phyloP scores from a whole-genome alignment of 2,329 filamentous ascomycete genomes.

The Fusarium decemcellulare region DNA sequence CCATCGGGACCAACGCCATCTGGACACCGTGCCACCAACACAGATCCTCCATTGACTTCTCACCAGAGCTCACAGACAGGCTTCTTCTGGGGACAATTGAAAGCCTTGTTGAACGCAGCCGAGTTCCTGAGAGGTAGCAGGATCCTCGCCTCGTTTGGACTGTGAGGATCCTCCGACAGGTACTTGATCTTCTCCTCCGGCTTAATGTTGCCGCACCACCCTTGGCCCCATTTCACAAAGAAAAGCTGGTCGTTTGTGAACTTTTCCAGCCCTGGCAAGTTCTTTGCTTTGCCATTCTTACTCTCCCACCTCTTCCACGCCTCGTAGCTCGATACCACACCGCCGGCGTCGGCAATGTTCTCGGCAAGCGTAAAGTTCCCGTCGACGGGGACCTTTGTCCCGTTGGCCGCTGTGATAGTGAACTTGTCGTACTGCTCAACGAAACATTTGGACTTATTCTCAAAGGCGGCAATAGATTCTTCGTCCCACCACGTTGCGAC shows the following conservation, averaged over 20 bases:
- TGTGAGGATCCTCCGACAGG: constrained; percentile 74
- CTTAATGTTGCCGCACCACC: constrained; percentile 78
- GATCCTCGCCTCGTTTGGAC: constrained; percentile 52
- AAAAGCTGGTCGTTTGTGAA: not conserved
- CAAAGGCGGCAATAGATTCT: constrained; percentile 69
- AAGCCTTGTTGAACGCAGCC: not conserved
- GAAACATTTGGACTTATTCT: constrained; percentile 74
- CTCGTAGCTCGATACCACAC: not conserved
- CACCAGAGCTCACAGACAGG: not conserved
- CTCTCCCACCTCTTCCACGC: not conserved
- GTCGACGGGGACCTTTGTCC: constrained; percentile 71
- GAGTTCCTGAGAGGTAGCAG: not conserved
- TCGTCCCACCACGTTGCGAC: constrained; percentile 78
- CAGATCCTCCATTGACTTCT: too few relatives aligned
- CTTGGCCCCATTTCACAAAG: not conserved
- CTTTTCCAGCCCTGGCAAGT: not conserved
- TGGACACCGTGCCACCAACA: too few relatives aligned
- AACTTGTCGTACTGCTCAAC: constrained; percentile 75
- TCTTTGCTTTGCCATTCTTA: not conserved
- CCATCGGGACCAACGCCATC: too few relatives aligned
- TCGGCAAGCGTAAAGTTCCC: constrained; percentile 52
- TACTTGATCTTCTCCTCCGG: constrained; percentile 68
- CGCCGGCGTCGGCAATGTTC: not conserved
- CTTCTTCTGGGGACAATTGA: not conserved
- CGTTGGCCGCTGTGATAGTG: constrained; percentile 69